These are phyloP conservation scores for Setomelanomma holmii DNA, from an alignment of 2,329 filamentous ascomycete species.

Conservation along the genomic window DNA sequence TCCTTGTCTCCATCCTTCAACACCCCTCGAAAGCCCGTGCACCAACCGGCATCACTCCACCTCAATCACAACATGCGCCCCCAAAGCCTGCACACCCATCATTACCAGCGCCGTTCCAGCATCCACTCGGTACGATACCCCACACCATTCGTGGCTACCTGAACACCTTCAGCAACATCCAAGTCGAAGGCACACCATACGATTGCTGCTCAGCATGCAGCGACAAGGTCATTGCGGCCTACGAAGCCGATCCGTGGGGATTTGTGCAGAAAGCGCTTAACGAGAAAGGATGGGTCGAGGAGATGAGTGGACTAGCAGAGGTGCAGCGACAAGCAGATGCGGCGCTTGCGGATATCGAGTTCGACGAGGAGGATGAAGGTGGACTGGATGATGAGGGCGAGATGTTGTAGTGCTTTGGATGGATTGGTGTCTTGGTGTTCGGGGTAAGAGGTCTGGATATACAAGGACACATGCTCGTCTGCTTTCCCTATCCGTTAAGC, in stretches of 20 bases:
- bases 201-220: constrained; percentile 84
- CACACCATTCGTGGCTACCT: constrained; percentile 83
- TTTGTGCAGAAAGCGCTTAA: constrained; percentile 78
- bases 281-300: constrained; percentile 79
- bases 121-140: constrained; percentile 77
- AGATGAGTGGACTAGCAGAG: constrained; percentile 76
- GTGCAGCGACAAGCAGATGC: constrained; percentile 62
- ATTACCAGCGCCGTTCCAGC: constrained; percentile 42
- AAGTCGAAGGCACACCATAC: constrained; percentile 77
- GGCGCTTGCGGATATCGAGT: constrained; percentile 62
- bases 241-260: constrained; percentile 72
- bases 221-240: constrained; percentile 70
- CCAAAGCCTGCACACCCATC: constrained; percentile 31
- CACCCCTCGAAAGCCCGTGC: constrained; percentile 56
- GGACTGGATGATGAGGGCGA: constrained; percentile 67
- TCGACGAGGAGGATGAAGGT: constrained; percentile 54
- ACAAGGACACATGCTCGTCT: no score
- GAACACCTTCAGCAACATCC: constrained; percentile 74
- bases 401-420: constrained; percentile 34
- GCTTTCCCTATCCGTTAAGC: no score
- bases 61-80: constrained; percentile 6
- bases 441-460: background rate
- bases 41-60: constrained; percentile 16
- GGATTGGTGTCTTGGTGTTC: background rate
- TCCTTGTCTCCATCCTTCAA: constrained; percentile 86